Evolutionary conservation across 2,329 filamentous ascomycete genomes (phyloP).

Genomic region (Botryotinia globosa): DNA sequence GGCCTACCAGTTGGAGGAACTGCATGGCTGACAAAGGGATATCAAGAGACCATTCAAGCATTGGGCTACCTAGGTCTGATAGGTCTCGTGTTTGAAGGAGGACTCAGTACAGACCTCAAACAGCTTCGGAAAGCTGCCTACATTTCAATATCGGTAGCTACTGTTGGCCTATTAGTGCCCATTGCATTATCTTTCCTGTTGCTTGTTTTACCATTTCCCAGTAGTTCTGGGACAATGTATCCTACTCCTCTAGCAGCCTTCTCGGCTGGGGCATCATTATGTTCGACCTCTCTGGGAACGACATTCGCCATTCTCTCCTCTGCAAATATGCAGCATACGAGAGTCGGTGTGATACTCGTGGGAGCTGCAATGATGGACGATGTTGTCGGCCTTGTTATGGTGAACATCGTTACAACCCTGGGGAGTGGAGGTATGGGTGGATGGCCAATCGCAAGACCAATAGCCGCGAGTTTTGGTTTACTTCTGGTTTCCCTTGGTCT

Average conservation of each 20-base stretch:
- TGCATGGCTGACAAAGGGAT: slow-evolving; percentile 52
- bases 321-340: slow-evolving; percentile 52
- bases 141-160: slow-evolving; percentile 59
- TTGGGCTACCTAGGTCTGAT: slow-evolving; percentile 73
- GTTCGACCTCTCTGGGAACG: slow-evolving; percentile 72
- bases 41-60: slow-evolving; percentile 57
- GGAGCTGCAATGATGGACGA: slow-evolving; percentile 81
- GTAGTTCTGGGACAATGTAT: slow-evolving; percentile 22
- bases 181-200: slow-evolving; percentile 63
- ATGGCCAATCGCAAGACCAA: slow-evolving; percentile 27
- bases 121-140: slow-evolving; percentile 56
- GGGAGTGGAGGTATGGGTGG: slow-evolving; percentile 36
- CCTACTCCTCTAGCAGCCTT: slow-evolving; percentile 49
- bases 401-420: slow-evolving; percentile 69
- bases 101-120: slow-evolving; percentile 29
- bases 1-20: slow-evolving; percentile 64
- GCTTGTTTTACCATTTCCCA: slow-evolving; percentile 29
- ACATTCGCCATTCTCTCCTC: slow-evolving; percentile 64
- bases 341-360: slow-evolving; percentile 61
- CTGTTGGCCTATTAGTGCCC: slow-evolving; percentile 62
- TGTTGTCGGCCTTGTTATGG: slow-evolving; percentile 73
- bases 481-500: slow-evolving; percentile 25
- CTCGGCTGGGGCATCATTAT: slow-evolving; percentile 69
- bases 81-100: slow-evolving; percentile 63
- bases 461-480: slow-evolving; percentile 31